Conservation (phyloP, 495 filamentous ascomycete genomes). For the Penicillium chermesinum region DNA sequence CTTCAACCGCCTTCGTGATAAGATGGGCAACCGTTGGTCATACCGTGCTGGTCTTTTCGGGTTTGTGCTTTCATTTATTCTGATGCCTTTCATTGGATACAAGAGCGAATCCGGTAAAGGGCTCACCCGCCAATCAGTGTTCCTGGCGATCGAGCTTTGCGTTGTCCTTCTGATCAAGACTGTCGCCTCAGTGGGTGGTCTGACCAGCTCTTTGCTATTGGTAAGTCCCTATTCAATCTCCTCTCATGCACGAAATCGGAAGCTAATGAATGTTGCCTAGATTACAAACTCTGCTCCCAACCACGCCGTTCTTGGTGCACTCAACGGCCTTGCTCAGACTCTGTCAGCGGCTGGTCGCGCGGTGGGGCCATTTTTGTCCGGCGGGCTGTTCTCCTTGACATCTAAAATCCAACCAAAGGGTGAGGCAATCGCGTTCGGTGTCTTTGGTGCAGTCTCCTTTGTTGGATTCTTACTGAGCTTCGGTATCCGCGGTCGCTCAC, state of each 20-base stretch:
- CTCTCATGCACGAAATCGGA: not conserved
- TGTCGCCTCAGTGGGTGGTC: constrained; percentile 76
- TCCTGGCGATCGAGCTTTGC: constrained; percentile 68
- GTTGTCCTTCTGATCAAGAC: constrained; percentile 80
- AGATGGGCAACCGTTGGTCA: constrained; percentile 76
- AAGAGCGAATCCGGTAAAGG: constrained; percentile 47
- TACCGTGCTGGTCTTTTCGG: constrained; percentile 77
- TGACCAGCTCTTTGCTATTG: constrained; percentile 83
- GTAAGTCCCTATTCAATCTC: constrained; percentile 42
- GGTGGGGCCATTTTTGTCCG: constrained; percentile 81
- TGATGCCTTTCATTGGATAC: constrained; percentile 89
- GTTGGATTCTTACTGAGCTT: constrained; percentile 72
- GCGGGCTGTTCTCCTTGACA: constrained; percentile 72
- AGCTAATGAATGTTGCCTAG: constrained; percentile 39
- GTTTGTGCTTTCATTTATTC: constrained; percentile 73
- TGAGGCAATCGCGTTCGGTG: constrained; percentile 76
- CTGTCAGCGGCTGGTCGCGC: constrained; percentile 88
- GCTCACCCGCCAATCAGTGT: constrained; percentile 51
- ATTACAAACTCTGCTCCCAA: constrained; percentile 91
- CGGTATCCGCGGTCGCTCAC: constrained; percentile 55
- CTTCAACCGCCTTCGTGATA: constrained; percentile 73
- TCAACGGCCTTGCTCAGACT: constrained; percentile 93
- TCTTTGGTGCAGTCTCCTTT: constrained; percentile 74
- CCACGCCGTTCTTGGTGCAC: constrained; percentile 76
- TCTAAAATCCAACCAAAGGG: constrained; percentile 68